Percentiles rank a stretch among this genome's conserved stretches.
These are phyloP conservation scores for Dactylellina leptospora DNA, from an alignment of 2,329 filamentous ascomycete genomes.

Conservation along the genomic window DNA sequence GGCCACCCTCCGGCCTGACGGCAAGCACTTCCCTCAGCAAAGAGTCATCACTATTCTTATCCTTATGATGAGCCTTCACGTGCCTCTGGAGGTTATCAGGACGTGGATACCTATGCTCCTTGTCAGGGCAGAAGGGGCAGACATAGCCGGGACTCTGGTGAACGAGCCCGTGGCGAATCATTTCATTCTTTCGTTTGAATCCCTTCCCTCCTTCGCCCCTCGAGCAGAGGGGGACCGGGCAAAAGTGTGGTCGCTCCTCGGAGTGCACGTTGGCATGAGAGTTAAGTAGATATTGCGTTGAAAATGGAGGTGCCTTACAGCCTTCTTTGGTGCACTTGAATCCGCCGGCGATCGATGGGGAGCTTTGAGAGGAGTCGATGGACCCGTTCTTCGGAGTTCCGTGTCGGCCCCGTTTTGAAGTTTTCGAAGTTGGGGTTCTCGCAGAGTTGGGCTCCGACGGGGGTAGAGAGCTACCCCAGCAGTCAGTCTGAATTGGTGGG, in stretches of 20 bases:
- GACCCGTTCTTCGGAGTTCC: constrained; percentile 46
- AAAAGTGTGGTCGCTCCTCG: constrained; percentile 72
- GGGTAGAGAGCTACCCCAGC: constrained; percentile 32
- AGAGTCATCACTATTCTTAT: constrained; percentile 88
- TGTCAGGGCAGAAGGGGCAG: constrained; percentile 92
- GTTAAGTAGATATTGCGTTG: constrained; percentile 78
- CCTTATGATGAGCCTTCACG: constrained; percentile 88
- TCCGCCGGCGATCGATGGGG: constrained; percentile 46
- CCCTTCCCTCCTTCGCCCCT: constrained; percentile 72
- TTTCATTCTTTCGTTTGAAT: constrained; percentile 77
- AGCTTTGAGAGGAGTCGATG: constrained; percentile 46
- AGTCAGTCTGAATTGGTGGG: constrained; percentile 41
- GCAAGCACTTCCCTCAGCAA: constrained; percentile 81
- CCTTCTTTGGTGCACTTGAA: constrained; percentile 63
- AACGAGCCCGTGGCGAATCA: constrained; percentile 82
- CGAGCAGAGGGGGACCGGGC: constrained; percentile 70
- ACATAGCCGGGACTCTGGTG: constrained; percentile 95
- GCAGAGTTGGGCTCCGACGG: constrained; percentile 35
- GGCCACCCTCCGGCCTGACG: constrained; percentile 84
- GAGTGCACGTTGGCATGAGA: constrained; percentile 80
- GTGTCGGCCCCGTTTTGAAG: constrained; percentile 35
- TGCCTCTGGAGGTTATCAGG: constrained; percentile 97
- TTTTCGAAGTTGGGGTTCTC: constrained; percentile 42
- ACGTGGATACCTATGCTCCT: constrained; percentile 91
- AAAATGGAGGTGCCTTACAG: constrained; percentile 77